A percentile compares a stretch with the other conserved stretches of the same genome.
Conservation (phyloP, 2,329 filamentous ascomycete species). For the Hortaea werneckii region DNA sequence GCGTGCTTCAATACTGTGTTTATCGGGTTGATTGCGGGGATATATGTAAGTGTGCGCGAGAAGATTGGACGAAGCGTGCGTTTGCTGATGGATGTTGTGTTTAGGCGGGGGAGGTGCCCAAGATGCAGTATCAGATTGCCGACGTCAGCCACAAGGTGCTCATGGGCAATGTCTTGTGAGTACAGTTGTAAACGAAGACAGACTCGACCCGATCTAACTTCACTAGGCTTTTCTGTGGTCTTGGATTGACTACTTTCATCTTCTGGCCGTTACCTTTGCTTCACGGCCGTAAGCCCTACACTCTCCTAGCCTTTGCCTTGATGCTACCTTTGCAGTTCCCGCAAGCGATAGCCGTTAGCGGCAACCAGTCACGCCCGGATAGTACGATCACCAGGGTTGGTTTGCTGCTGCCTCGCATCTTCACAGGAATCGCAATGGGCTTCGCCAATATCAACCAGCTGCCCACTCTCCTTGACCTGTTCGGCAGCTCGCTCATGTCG, state of each 20-base stretch:
- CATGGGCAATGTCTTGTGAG: slow-evolving; percentile 58
- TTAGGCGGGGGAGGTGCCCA: slow-evolving; percentile 61
- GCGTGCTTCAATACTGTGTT: slow-evolving; percentile 64
- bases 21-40: slow-evolving; percentile 60
- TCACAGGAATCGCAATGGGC: slow-evolving; percentile 60
- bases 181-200: neutral
- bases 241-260: slow-evolving; percentile 59
- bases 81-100: neutral
- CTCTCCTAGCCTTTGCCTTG: slow-evolving; percentile 56
- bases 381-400: slow-evolving; percentile 47
- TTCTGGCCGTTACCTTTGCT: slow-evolving; percentile 66
- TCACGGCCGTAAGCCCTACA: slow-evolving; percentile 68
- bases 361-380: slow-evolving; percentile 44
- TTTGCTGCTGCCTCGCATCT: slow-evolving; percentile 51
- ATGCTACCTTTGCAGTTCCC: slow-evolving; percentile 66
- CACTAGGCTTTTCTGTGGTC: slow-evolving; percentile 52
- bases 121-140: slow-evolving; percentile 66
- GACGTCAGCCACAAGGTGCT: slow-evolving; percentile 59
- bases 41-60: slow-evolving; percentile 44
- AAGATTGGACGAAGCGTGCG: neutral
- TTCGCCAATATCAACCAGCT: slow-evolving; percentile 72
- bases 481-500: slow-evolving; percentile 66
- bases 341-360: slow-evolving; percentile 57
- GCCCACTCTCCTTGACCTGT: slow-evolving; percentile 61
- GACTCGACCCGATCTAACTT: slow-evolving; percentile 1